Evolutionary conservation across 2,329 filamentous ascomycete genomes (phyloP).

Genomic region (Xylariomycetidae sp.): DNA sequence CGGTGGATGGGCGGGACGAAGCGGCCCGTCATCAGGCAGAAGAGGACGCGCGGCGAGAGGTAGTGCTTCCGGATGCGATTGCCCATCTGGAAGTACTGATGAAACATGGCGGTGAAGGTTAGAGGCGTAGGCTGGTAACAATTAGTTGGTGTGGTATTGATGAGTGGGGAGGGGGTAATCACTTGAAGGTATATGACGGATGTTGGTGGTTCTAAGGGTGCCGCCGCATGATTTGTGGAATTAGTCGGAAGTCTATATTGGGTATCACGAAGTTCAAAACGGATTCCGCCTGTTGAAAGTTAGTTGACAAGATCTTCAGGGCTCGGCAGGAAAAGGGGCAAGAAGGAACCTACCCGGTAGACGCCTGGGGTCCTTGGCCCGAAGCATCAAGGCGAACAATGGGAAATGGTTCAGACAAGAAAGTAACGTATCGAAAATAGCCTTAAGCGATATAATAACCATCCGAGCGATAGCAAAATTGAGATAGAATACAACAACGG

Average conservation of each 20-base stretch:
- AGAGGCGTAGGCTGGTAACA: conserved; percentile 72
- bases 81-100: conserved; percentile 94
- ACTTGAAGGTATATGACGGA: conserved; percentile 88
- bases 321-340: conserved; percentile 16
- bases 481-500: conserved; percentile 92
- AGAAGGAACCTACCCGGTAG: conserved; percentile 62
- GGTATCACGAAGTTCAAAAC: conserved; percentile 82
- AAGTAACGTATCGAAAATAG: conserved; percentile 81
- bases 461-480: conserved; percentile 94
- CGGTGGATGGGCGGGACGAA: conserved; percentile 95
- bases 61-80: conserved; percentile 94
- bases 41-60: conserved; percentile 78
- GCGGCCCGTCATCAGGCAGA: conserved; percentile 82
- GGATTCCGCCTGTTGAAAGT: conserved; percentile 63
- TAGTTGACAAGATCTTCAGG: too few relatives aligned
- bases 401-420: conserved; percentile 97
- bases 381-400: conserved; percentile 92
- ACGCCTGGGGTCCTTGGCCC: conserved; percentile 86
- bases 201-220: conserved; percentile 51
- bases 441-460: conserved; percentile 91
- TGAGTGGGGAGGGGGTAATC: too few relatives aligned
- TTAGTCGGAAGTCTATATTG: conserved; percentile 43
- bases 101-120: conserved; percentile 88
- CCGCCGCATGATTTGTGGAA: too few relatives aligned
- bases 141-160: too few relatives aligned